Evolutionary conservation across 768 basidiomycete genomes (phyloP), one percentile per base, ranked within the genome.

Genomic region (Cystoderma amianthinum): DNA sequence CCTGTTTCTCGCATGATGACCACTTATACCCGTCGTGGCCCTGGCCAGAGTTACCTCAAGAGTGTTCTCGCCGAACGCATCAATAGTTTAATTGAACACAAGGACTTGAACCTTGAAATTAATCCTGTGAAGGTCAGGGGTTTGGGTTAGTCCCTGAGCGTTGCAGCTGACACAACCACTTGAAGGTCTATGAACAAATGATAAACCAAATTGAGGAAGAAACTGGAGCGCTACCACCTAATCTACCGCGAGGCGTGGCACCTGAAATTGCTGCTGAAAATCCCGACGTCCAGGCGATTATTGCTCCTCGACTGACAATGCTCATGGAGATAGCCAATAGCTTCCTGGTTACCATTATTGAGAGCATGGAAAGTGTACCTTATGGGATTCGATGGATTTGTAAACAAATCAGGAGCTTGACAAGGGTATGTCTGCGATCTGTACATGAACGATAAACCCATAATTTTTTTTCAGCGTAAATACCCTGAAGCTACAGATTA

Each of bases 1-100:
- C 96, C 96, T 36, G 96, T 99, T 17, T 97, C 93, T 37, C 85
- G 96, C 28, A 99, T 99, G 96, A 99, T 99, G 96, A 99, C 96
- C 34, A 98, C 96, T 15, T 99, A 99, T 65, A 98, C 96, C 40
- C 88, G 96, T 45, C 86, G 96, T 42, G 96, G 96, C 44, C 96
- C 96, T 1, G 96, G 96, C 43, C 96, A 98, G 63, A 93, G 91
- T 53, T 99, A 98, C 62, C 80, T 99, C 49, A 99, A 99, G 72
- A 85, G 86, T 48, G 94, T 98, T 20, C 74, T 99, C 36, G 94
- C 96, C 18, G 96, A 99, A 58, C 82, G 95, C 49, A 98, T 99
- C 65, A 98, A 99, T 66, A 92, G 90, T 53, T 70, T 99, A 49
- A 98, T 99, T 53, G 96, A 99, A 61, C 96, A 98, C 72, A 98